Evolutionary conservation across 1,139 yeast species (phyloP).

Genomic region (Candida smagusa): DNA sequence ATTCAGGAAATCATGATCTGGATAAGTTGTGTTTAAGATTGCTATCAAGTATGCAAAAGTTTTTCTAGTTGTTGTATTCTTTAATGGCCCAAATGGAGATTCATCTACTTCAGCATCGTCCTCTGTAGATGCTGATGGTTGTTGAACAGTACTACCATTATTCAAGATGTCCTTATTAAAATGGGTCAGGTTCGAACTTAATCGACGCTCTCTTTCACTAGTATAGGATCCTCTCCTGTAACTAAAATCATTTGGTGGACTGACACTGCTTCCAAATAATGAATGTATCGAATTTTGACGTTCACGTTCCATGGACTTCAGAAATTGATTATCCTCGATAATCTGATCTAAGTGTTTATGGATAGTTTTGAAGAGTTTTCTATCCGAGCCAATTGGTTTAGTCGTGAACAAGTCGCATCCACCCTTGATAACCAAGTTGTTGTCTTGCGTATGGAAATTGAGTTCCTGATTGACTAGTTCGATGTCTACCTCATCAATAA

Average conservation of each 20-base stretch:
- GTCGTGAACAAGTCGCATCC: slow-evolving; percentile 94
- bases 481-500: slow-evolving; percentile 87
- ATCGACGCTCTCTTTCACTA: slow-evolving; percentile 25
- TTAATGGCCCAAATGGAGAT: slow-evolving; percentile 94
- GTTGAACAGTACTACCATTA: slow-evolving; percentile 12
- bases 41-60: slow-evolving; percentile 90
- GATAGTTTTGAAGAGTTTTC: slow-evolving; percentile 81
- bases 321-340: slow-evolving; percentile 52
- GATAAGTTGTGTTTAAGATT: slow-evolving; percentile 86
- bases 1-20: slow-evolving; percentile 90
- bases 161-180: slow-evolving; percentile 9
- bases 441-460: slow-evolving; percentile 83
- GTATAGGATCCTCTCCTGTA: slow-evolving; percentile 22
- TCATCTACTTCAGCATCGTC: slow-evolving; percentile 28
- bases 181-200: slow-evolving; percentile 17
- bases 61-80: slow-evolving; percentile 77
- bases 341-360: slow-evolving; percentile 76
- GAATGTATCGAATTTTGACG: slow-evolving; percentile 37
- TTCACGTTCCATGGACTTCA: slow-evolving; percentile 41
- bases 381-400: slow-evolving; percentile 86
- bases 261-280: slow-evolving; percentile 35
- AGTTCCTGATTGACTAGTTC: slow-evolving; percentile 85
- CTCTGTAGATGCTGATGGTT: slow-evolving; percentile 1
- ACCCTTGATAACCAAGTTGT: slow-evolving; percentile 71
- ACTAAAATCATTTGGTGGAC: slow-evolving; percentile 20